Evolutionary conservation across 495 filamentous ascomycete species (phyloP), one percentile per base, ranked within the genome.

Genomic region (Copromyces sp.): DNA sequence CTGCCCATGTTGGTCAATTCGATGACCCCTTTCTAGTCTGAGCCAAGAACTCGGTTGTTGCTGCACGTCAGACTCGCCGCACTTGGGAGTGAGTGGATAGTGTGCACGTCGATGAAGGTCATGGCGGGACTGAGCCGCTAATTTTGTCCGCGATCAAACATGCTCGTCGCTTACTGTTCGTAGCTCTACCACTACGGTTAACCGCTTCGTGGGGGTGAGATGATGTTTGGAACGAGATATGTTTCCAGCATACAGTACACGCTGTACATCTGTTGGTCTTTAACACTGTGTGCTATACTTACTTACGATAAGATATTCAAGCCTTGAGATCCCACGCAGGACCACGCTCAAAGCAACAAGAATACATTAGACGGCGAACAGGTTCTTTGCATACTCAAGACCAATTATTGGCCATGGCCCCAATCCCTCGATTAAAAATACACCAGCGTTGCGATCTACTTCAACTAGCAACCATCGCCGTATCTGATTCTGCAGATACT

Each of bases 401-500:
- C 29, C 24, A 16, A 35, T 29, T 11, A 1, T 29, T 24, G 45
- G n/a, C 11, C 45, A 29, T 53, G 20, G 20, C 45, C 12, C 12
- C n/a, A 14, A 53, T 29, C 9, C 9, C 20, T 53, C 12, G n/a
- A 44, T 44, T 16, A 44, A 44, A 4, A 29, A 11, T 2, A n/a
- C 20, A 11, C 45, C 45, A 53, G 11, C 20, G 20, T 53, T 24
- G 20, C 20, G 20, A 53, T 53, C 20, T 6, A 24, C n/a, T 53
- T 59, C 20, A 12, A 59, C 47, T 59, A 59, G 24, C 47, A 59
- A 59, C 47, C 24, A 29, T 59, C 24, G 4, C 47, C 24, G 20
- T 29, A 29, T 59, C 20, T 29, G 24, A 59, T 29, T 72, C 71
- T 72, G 71, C 71, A 69, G 4, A 73, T 53, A 69, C 39, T 16